Conservation (phyloP, 1,284 basidiomycete species). For the Vanrija humicola region DNA sequence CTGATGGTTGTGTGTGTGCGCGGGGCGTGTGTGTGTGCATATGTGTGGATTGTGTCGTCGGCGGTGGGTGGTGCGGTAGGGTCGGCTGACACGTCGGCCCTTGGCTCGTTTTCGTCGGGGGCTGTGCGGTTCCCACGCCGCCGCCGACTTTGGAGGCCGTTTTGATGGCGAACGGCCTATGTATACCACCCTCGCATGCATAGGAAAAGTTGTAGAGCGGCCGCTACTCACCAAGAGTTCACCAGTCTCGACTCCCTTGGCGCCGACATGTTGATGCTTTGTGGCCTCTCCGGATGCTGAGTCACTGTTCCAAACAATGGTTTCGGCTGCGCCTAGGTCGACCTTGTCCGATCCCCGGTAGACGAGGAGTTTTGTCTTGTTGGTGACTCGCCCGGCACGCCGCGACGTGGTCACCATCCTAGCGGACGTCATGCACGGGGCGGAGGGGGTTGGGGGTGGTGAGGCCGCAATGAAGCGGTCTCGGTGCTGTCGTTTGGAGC, state of each 20-base stretch:
- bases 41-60: not conserved
- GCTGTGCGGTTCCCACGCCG: constrained; percentile 11
- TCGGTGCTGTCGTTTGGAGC: constrained; percentile 14
- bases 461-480: constrained; percentile 20
- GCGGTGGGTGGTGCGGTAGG: constrained; percentile 1
- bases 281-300: constrained; percentile 23
- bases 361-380: constrained; percentile 83
- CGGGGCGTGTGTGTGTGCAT: not conserved
- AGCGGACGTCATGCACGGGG: constrained; percentile 11
- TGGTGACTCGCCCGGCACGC: constrained; percentile 62
- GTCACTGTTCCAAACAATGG: constrained; percentile 52
- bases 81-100: constrained; percentile 1
- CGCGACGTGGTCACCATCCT: constrained; percentile 42
- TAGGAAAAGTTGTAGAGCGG: constrained; percentile 30
- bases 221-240: constrained; percentile 44
- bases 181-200: constrained; percentile 25
- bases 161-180: constrained; percentile 19
- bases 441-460: constrained; percentile 1
- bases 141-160: constrained; percentile 19
- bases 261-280: constrained; percentile 43
- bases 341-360: constrained; percentile 75
- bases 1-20: too few relatives aligned
- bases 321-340: constrained; percentile 75
- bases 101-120: not conserved
- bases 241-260: constrained; percentile 46